A percentile compares a stretch with the other conserved stretches of the same genome.
Evolutionary conservation across 768 basidiomycete species (phyloP).

Genomic region (Grammothele lineata): DNA sequence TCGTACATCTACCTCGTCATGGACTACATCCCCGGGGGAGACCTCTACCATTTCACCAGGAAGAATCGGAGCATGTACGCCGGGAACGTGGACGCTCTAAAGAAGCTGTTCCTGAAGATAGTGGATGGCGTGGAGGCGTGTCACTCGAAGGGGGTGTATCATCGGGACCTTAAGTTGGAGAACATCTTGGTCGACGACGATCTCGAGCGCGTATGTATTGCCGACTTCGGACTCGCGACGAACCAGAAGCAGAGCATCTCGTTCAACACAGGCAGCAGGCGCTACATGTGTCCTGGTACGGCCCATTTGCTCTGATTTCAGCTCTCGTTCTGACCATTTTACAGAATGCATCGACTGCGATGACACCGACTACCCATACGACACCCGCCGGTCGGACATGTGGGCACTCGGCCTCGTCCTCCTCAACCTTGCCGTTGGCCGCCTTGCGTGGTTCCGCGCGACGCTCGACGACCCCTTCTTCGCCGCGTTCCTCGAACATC

Average conservation of each 20-base stretch:
- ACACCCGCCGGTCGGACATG: conserved; percentile 61
- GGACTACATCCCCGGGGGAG: conserved; percentile 40
- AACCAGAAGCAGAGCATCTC: conserved; percentile 39
- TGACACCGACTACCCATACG: conserved; percentile 43
- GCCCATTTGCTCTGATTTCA: not conserved
- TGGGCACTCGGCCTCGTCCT: conserved; percentile 81
- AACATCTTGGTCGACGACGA: conserved; percentile 41
- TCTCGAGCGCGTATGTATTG: conserved; percentile 35
- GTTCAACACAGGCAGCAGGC: conserved; percentile 54
- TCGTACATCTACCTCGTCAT: conserved; percentile 64
- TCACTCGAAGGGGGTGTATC: conserved; percentile 46
- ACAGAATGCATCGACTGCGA: conserved; percentile 54
- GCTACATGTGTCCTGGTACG: conserved; percentile 72
- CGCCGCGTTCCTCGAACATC: conserved; percentile 55
- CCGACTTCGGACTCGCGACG: conserved; percentile 40
- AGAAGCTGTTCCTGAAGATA: conserved; percentile 51
- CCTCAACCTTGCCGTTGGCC: conserved; percentile 74
- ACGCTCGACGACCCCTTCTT: conserved; percentile 65
- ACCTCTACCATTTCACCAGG: conserved; percentile 43
- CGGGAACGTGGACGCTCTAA: conserved; percentile 39
- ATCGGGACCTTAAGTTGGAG: conserved; percentile 58
- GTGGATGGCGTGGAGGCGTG: conserved; percentile 48
- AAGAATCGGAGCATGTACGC: conserved; percentile 26
- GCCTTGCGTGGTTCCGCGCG: conserved; percentile 76
- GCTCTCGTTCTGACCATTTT: not conserved